Conservation (phyloP, 2,329 filamentous ascomycete species). For the Pyricularia grisea region DNA sequence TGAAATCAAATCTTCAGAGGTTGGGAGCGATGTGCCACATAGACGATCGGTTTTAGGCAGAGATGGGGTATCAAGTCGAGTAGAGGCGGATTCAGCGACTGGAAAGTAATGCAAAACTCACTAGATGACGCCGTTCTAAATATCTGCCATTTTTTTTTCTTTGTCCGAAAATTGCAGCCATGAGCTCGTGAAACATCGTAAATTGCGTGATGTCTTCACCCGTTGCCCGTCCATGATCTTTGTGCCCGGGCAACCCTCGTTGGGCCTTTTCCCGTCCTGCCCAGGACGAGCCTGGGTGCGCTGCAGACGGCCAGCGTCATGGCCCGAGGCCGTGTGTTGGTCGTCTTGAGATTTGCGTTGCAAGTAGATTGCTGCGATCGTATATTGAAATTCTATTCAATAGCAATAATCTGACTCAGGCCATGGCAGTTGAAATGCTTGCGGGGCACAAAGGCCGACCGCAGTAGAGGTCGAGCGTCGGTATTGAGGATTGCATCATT, state of each 20-base stretch:
- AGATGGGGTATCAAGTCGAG: background rate
- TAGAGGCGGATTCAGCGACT: background rate
- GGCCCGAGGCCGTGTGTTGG: background rate
- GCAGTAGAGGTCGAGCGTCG: background rate
- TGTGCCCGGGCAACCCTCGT: conserved; percentile 3
- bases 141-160: background rate
- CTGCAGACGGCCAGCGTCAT: background rate
- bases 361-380: background rate
- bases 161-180: background rate
- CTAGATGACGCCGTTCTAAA: conserved; percentile 1
- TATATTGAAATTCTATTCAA: background rate
- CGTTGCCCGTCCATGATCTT: conserved; percentile 2
- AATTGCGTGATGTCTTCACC: conserved; percentile 3
- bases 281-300: conserved; percentile 3
- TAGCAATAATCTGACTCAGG: background rate
- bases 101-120: background rate
- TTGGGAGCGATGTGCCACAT: too few relatives aligned
- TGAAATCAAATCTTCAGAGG: background rate
- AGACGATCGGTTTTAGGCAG: background rate
- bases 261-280: conserved; percentile 6
- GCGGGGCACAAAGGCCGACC: background rate
- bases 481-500: background rate
- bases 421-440: background rate
- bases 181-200: conserved; percentile 5
- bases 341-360: background rate